A percentile compares a stretch with the other conserved stretches of the same genome.
Conservation (phyloP, 441 rosid genomes). For the Eruca vesicaria region DNA sequence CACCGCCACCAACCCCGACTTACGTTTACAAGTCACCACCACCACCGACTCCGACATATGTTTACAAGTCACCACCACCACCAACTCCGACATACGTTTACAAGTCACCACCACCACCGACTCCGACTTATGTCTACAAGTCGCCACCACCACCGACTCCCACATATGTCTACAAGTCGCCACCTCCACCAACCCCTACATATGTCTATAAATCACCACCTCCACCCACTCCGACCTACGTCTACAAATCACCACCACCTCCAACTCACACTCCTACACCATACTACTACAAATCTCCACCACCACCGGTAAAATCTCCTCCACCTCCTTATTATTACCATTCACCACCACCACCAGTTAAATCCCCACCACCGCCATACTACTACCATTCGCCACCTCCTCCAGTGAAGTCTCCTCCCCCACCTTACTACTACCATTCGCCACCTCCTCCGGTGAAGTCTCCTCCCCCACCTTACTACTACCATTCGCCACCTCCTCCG, state of each 20-base stretch:
- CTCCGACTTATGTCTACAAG: not conserved
- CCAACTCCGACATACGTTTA: not conserved
- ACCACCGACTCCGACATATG: not conserved
- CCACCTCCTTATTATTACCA: conserved; percentile 35
- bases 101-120: not conserved
- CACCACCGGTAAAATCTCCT: conserved; percentile 2
- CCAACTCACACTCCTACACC: not conserved
- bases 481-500: conserved; percentile 48
- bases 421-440: conserved; percentile 37
- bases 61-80: conserved; percentile 39
- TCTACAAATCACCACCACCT: conserved; percentile 27
- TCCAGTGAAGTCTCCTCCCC: conserved; percentile 18
- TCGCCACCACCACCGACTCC: not conserved
- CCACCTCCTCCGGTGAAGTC: conserved; percentile 43
- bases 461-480: conserved; percentile 41
- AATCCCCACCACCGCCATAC: conserved; percentile 40
- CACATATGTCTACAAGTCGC: not conserved
- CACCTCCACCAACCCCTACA: not conserved
- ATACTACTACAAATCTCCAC: not conserved
- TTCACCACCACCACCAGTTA: conserved; percentile 23
- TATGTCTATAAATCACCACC: conserved; percentile 34
- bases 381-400: conserved; percentile 40
- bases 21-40: conserved; percentile 22
- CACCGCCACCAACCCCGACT: conserved; percentile 19
- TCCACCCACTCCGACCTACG: not conserved